Base-by-base conservation (phyloP, 169 alveolate species). In the Plasmodium fragile region DNA sequence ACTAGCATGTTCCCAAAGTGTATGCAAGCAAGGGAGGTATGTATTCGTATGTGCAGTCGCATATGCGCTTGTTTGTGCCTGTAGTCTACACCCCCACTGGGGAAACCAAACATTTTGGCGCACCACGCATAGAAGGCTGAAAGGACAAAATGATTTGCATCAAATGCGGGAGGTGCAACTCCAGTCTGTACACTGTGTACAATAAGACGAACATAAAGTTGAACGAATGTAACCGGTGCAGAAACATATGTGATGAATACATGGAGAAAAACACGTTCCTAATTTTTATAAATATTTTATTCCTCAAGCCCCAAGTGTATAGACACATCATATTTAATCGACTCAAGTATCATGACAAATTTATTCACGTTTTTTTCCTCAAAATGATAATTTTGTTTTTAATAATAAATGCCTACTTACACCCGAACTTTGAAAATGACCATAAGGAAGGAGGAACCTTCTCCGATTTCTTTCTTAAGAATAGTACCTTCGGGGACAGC, bases 281-380 rank as follows among this genome's bases (percentile, higher is more conserved):
- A 77, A 87, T 87, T 16, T 78, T 87, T 87, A 36, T 87, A 53
- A 87, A 87, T 52, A 87, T 87, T 22, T 36, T 87, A 78, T 87
- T 87, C 36, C 52, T 87, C n/a, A 87, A 79, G 45, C 93, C 93
- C 3, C 90, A 87, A 79, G 81, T 87, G 36, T 87, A 87, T 87
- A 87, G 93, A 77, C 93, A 87, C 70, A 87, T 87, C 25, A 71
- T 87, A 55, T 87, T 78, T 65, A 87, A 87, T 78, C 65, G 93
- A 16, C 71, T 87, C 49, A 25, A 87, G 41, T 87, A 87, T 77
- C 87, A 79, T 36, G 93, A 87, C 41, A 87, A 59, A 55, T 75
- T 53, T 78, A 87, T 87, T 55, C 85, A 87, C 49, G 41, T n/a
- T 22, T 87, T 87, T 78, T 87, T 87, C 52, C 71, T 87, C 3